Conservation (phyloP, 257 asterid genomes). For the Lantana camara region DNA sequence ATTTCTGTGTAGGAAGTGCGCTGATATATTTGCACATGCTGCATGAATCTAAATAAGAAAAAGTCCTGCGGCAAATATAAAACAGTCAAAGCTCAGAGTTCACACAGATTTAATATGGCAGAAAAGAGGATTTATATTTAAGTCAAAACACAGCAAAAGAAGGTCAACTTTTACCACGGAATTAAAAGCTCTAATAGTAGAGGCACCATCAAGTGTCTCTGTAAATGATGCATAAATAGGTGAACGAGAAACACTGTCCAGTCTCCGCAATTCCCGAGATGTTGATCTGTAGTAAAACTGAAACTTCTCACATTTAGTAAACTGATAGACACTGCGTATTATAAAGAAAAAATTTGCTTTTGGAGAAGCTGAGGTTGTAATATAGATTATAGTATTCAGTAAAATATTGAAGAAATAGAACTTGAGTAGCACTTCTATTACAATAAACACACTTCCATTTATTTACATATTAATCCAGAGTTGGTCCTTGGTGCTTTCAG, state of each 20-base stretch:
- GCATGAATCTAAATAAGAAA: conserved; percentile 65
- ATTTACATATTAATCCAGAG: too few relatives aligned
- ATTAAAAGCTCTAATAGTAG: conserved; percentile 86
- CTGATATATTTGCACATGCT: conserved; percentile 69
- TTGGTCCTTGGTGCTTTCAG: too few relatives aligned
- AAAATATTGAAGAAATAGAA: too few relatives aligned
- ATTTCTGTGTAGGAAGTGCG: conserved; percentile 89
- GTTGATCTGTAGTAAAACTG: conserved; percentile 97
- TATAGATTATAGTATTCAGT: too few relatives aligned
- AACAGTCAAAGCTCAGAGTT: too few relatives aligned
- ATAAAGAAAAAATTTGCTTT: too few relatives aligned
- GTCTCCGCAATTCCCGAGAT: conserved; percentile 90
- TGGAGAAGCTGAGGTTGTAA: too few relatives aligned
- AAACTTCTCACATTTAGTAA: conserved; percentile 37
- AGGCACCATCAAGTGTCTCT: conserved; percentile 91
- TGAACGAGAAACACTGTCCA: conserved; percentile 96
- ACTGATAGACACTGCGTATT: conserved; percentile 10
- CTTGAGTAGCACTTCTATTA: too few relatives aligned
- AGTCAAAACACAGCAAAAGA: background rate
- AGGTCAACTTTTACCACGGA: conserved; percentile 54
- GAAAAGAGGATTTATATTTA: background rate
- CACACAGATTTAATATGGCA: too few relatives aligned
- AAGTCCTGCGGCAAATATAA: conserved; percentile 49
- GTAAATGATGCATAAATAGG: conserved; percentile 96
- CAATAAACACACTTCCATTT: too few relatives aligned